Percentiles rank a stretch among this genome's conserved stretches.
These are phyloP conservation scores for Melastoma malabathricum DNA, from an alignment of 345 rosid species.

Conservation along the genomic window DNA sequence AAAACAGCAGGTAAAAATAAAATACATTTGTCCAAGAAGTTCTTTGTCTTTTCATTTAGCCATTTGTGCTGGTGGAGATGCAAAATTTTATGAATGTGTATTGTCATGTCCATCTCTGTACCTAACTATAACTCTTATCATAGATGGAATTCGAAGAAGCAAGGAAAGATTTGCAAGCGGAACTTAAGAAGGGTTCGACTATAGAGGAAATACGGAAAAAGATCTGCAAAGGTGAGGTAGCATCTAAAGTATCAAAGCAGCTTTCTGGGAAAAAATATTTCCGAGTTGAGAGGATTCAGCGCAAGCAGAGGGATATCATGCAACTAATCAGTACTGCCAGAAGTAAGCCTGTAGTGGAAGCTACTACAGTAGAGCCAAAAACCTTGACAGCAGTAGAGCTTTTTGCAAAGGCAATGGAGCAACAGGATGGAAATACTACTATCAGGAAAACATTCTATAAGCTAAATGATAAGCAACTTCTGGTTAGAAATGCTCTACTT, in stretches of 20 bases:
- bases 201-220: conserved; percentile 42
- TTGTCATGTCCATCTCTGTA: too few species aligned
- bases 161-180: conserved; percentile 45
- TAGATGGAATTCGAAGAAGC: conserved; percentile 68
- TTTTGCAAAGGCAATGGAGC: conserved; percentile 50
- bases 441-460: conserved; percentile 55
- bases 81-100: too few species aligned
- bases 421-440: conserved; percentile 30
- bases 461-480: conserved; percentile 50
- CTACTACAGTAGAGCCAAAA: conserved; percentile 30
- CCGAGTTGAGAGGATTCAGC: conserved; percentile 48
- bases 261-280: conserved; percentile 23
- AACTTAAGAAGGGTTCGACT: conserved; percentile 40
- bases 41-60: background rate
- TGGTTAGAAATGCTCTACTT: conserved; percentile 28
- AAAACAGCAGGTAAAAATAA: conserved; percentile 8
- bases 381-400: conserved; percentile 45
- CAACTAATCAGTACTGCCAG: conserved; percentile 44
- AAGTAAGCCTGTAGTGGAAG: conserved; percentile 24
- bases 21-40: background rate
- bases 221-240: conserved; percentile 39
- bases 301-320: conserved; percentile 56
- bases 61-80: conserved; percentile 4
- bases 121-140: background rate
- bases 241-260: conserved; percentile 25